Conservation (phyloP, 495 filamentous ascomycete genomes). For the Penicillium paradoxum region DNA sequence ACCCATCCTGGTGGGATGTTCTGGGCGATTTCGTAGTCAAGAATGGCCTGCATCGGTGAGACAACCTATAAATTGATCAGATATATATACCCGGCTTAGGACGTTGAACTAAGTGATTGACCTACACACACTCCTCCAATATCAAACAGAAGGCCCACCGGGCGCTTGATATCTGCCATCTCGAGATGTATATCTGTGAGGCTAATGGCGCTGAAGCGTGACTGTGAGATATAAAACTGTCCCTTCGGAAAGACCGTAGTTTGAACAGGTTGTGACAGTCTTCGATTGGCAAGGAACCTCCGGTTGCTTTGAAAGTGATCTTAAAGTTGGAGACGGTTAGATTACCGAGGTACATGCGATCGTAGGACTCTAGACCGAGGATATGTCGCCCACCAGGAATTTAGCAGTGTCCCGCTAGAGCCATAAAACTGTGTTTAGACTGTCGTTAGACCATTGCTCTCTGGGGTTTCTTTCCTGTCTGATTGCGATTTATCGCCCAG, state of each 20-base stretch:
- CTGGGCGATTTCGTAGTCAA: slow-evolving; percentile 74
- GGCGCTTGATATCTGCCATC: slow-evolving; percentile 43
- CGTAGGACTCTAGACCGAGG: slow-evolving; percentile 10
- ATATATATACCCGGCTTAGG: no score
- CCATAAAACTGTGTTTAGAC: no score
- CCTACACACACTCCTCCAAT: slow-evolving; percentile 96
- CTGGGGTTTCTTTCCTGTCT: no score
- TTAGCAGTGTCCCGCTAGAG: no score
- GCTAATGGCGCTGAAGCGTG: no score
- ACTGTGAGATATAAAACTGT: background rate
- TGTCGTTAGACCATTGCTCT: no score
- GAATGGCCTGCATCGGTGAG: slow-evolving; percentile 87
- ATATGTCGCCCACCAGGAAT: background rate
- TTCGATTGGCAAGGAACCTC: slow-evolving; percentile 7
- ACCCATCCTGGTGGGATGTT: slow-evolving; percentile 82
- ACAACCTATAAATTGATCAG: slow-evolving; percentile 55
- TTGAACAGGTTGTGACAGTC: background rate
- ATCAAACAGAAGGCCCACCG: slow-evolving; percentile 87
- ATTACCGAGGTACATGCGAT: slow-evolving; percentile 21
- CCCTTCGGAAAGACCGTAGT: no score
- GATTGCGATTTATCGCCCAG: no score
- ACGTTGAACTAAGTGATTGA: background rate
- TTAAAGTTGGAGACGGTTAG: background rate
- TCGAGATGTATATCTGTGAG: background rate
- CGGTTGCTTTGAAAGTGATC: slow-evolving; percentile 1